Base-by-base conservation (phyloP, 495 filamentous ascomycete genomes). In the Rhypophila decipiens region DNA sequence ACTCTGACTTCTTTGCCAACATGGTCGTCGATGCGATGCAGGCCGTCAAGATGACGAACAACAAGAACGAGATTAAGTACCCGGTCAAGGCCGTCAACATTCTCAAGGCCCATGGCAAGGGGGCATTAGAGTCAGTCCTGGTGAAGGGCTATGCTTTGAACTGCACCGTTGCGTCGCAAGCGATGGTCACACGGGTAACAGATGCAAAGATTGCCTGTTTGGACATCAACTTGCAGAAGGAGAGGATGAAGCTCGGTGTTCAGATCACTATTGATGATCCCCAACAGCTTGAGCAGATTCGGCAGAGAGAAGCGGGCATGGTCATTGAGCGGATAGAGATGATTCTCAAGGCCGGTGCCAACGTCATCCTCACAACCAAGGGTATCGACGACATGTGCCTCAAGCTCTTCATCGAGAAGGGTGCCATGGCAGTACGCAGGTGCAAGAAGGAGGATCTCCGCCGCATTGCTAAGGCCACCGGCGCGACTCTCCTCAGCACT, bases 371-470 rank as follows among this genome's bases (percentile, higher is more conserved):
- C 42, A 99, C 94, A 8, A 97, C 93, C 27, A 97, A 99, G 74
- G 93, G 93, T 58, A 97, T 99, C 57, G 93, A 99, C 62, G 93
- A 99, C 52, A 77, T 97, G 68, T 85, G 85, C 53, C 71, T 99
- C 52, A 99, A 99, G 77, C 72, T 85, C 27, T 97, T 99, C 60
- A 77, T 97, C 43, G 94, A 99, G 76, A 84, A 79, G 65, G 90
- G 90, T 46, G 90, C 90, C 46, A 96, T 99, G 87, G 93, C 86
- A 13, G 90, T 99, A 18, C 83, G 93, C 39, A 78, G 93, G 55
- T 96, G 91, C 70, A 99, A 99, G 76, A 99, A 99, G 78, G 93
- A 99, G 69, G 93, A 99, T 58, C 77, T 99, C 43, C 77, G 93
- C 58, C 83, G 93, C 45, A 97, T 99, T 64, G 91, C 94, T 23